Evolutionary conservation across 495 filamentous ascomycete species (phyloP).

Genomic region (Lasiosphaeriaceae sp.): DNA sequence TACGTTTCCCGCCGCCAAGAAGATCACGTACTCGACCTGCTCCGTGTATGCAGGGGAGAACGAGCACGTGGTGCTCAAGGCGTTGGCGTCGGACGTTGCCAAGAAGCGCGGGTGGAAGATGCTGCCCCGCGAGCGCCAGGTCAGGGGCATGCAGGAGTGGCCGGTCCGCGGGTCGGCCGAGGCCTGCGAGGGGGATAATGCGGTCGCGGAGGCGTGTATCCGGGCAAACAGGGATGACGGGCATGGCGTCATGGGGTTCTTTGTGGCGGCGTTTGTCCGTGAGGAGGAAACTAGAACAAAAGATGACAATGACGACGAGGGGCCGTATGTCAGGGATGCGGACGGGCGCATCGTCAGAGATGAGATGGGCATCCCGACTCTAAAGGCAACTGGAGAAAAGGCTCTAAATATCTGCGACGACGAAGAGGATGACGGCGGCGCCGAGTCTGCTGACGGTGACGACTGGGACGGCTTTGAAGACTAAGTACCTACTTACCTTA

Average conservation of each 20-base stretch:
- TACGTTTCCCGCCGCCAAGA: constrained; percentile 68
- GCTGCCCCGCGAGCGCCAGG: constrained; percentile 64
- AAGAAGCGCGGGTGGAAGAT: constrained; percentile 70
- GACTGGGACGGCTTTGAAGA: constrained; percentile 51
- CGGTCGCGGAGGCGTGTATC: constrained; percentile 67
- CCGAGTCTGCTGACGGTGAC: constrained; percentile 24
- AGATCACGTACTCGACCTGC: constrained; percentile 89
- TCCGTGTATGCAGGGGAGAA: constrained; percentile 85
- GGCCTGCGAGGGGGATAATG: constrained; percentile 51
- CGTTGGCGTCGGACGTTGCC: constrained; percentile 63
- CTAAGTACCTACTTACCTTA: constrained; percentile 12
- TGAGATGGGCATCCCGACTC: constrained; percentile 33
- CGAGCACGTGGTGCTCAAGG: constrained; percentile 71
- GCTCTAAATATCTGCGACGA: constrained; percentile 10
- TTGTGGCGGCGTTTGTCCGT: constrained; percentile 45
- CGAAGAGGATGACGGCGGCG: constrained; percentile 5
- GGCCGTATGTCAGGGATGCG: constrained; percentile 38
- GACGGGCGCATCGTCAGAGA: constrained; percentile 36
- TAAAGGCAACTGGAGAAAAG: constrained; percentile 29
- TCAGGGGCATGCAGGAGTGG: constrained; percentile 68
- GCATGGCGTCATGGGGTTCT: constrained; percentile 58
- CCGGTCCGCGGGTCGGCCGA: constrained; percentile 62
- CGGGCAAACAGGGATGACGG: constrained; percentile 75
- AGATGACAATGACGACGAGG: constrained; percentile 14
- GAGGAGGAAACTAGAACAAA: constrained; percentile 14